These are phyloP conservation scores for Sporisorium iseilematis-ciliati DNA, from an alignment of 1,284 basidiomycete species.

Conservation along the genomic window DNA sequence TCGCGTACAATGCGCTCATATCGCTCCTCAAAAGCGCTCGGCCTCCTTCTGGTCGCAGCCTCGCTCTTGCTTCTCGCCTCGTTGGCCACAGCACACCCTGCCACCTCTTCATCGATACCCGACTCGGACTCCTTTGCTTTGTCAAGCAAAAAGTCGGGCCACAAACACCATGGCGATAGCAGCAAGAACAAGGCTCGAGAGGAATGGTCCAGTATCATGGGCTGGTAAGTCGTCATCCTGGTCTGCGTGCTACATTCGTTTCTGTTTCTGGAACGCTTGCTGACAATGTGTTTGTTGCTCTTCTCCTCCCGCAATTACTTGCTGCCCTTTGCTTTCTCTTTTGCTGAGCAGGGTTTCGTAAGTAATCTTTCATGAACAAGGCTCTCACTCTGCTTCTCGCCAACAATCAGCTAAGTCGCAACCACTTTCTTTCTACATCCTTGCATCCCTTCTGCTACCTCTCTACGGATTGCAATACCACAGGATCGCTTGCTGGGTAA, in stretches of 20 bases:
- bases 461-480: conserved; percentile 18
- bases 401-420: conserved; percentile 47
- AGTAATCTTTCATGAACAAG: conserved; percentile 8
- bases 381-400: not conserved
- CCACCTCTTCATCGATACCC: conserved; percentile 15
- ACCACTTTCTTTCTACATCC: not conserved
- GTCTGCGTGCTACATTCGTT: not conserved
- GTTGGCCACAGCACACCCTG: conserved; percentile 11
- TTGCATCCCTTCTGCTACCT: conserved; percentile 5
- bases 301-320: conserved; percentile 10
- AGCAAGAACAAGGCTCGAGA: conserved; percentile 30
- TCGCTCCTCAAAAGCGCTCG: conserved; percentile 22
- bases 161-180: conserved; percentile 13
- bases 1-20: conserved; percentile 19
- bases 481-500: conserved; percentile 68
- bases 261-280: not conserved
- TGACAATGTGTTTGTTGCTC: not conserved
- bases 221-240: conserved; percentile 35
- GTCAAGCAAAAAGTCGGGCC: conserved; percentile 14
- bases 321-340: conserved; percentile 22
- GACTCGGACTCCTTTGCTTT: conserved; percentile 7
- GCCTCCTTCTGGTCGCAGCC: conserved; percentile 28
- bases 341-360: conserved; percentile 45
- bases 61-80: conserved; percentile 28
- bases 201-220: conserved; percentile 58